These are phyloP conservation scores for Clathrus columnatus DNA, from an alignment of 768 basidiomycete genomes.

Conservation along the genomic window DNA sequence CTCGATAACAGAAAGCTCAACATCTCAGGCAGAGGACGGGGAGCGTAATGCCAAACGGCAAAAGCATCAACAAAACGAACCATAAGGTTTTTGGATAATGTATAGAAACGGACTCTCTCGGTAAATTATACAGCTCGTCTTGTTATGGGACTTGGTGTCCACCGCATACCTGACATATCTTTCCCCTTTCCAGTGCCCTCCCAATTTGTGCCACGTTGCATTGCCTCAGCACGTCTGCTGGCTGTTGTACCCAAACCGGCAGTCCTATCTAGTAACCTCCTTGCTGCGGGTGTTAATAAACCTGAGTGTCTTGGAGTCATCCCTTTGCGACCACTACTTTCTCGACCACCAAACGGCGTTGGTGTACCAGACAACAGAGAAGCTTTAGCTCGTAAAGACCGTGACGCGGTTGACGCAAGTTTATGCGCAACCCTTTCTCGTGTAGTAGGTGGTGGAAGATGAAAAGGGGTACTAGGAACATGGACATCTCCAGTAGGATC, in stretches of 20 bases:
- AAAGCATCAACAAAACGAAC: constrained; percentile 23
- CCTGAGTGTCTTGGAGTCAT: constrained; percentile 31
- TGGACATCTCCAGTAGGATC: constrained; percentile 41
- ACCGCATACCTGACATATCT: constrained; percentile 58
- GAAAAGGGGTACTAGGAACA: constrained; percentile 60
- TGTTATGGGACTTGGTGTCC: constrained; percentile 64
- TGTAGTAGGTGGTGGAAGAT: constrained; percentile 63
- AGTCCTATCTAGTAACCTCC: constrained; percentile 62
- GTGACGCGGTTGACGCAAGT: constrained; percentile 74
- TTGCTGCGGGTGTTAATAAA: constrained; percentile 79
- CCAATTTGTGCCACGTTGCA: constrained; percentile 53
- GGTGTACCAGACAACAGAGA: constrained; percentile 33
- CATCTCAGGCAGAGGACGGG: constrained; percentile 15
- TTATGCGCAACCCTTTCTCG: constrained; percentile 77
- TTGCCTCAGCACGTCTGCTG: constrained; percentile 55
- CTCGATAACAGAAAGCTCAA: constrained; percentile 10
- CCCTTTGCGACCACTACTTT: neutral
- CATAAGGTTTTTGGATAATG: constrained; percentile 6
- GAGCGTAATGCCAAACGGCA: constrained; percentile 50
- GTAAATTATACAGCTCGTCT: neutral
- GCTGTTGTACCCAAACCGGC: constrained; percentile 53
- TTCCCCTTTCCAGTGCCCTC: constrained; percentile 42
- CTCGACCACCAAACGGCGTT: neutral
- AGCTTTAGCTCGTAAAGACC: constrained; percentile 72
- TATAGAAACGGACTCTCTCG: neutral